Percentiles rank a stretch among this genome's conserved stretches.
Conservation (phyloP, 441 rosid species). For the Manihot esculenta region DNA sequence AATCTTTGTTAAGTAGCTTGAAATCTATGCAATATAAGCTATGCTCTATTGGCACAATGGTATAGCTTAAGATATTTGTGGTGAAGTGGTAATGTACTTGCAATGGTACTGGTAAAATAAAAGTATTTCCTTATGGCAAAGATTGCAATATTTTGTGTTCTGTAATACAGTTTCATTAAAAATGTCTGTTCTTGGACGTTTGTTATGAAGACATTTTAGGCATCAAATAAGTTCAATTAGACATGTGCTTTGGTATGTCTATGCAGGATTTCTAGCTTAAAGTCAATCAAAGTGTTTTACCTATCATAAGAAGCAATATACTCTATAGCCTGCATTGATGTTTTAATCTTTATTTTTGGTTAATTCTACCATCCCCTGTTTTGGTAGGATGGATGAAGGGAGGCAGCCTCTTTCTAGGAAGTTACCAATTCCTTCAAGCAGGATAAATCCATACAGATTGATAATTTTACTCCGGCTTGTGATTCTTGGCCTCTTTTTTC, state of each 20-base stretch:
- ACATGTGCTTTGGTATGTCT: neutral
- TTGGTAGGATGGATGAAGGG: constrained; percentile 94
- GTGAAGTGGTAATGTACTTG: neutral
- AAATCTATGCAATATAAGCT: neutral
- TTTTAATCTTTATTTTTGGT: neutral
- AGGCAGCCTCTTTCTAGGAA: constrained; percentile 97
- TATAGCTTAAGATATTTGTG: neutral
- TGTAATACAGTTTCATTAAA: neutral
- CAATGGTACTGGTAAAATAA: neutral
- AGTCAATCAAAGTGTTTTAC: neutral
- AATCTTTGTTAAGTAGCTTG: neutral
- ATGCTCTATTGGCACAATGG: neutral
- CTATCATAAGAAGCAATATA: neutral
- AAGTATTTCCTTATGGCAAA: neutral
- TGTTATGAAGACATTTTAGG: neutral
- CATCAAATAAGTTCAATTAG: neutral
- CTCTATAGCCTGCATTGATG: neutral
- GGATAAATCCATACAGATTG: constrained; percentile 84
- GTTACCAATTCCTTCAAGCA: constrained; percentile 81
- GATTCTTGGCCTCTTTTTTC: constrained; percentile 83
- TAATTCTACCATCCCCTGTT: neutral
- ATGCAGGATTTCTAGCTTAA: neutral
- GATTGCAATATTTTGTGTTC: neutral
- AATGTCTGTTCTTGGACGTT: neutral
- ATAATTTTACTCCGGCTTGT: constrained; percentile 75